Evolutionary conservation across 139 green algal genomes (phyloP), one percentile per base, ranked within the genome.

Genomic region (Picochlorum sp.): DNA sequence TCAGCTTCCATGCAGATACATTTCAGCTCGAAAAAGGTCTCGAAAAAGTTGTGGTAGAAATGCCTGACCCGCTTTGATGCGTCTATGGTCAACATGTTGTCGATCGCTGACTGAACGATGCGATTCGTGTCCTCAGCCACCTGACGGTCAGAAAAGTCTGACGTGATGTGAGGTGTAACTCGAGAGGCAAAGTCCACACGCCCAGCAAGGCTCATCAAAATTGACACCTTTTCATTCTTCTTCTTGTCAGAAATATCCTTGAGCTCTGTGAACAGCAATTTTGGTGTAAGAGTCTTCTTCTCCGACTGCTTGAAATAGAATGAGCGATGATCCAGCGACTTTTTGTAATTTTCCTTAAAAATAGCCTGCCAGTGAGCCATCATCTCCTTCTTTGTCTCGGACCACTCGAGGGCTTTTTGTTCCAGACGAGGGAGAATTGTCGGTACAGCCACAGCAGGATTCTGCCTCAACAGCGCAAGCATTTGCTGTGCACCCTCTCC

Each of bases 221-320:
- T 45, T 15, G 50, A 47, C 13, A 67, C 63, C 54, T 85, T 77
- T 41, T 84, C 76, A 61, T 72, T 45, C 20, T 78, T 69, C 6
- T 76, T 74, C 67, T 80, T 73, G 67, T 98, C 92, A 23, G 74
- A 80, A n/a, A 81, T 65, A 45, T 98, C 92, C 64, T 84, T 87
- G 38, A 97, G 82, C 74, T 97, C 92, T 20, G 72, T 26, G 62
- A 97, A 62, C 79, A 98, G 84, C 56, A 73, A 77, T 79, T 95
- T 97, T 24, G 76, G 68, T 82, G 64, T 86, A 56, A 99, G 83
- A 56, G 75, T 83, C 77, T 94, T 95, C 83, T 98, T 98, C 69
- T 98, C 92, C 18, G 74, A 77, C 75, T 98, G 94, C 80, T 99
- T 99, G 85, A 98, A 99, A 83, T 99, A 99, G 81, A 98, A 98